phyloP scores from a whole-genome alignment of 2,329 filamentous ascomycete species.

The Aspergillus aculeatinus region DNA sequence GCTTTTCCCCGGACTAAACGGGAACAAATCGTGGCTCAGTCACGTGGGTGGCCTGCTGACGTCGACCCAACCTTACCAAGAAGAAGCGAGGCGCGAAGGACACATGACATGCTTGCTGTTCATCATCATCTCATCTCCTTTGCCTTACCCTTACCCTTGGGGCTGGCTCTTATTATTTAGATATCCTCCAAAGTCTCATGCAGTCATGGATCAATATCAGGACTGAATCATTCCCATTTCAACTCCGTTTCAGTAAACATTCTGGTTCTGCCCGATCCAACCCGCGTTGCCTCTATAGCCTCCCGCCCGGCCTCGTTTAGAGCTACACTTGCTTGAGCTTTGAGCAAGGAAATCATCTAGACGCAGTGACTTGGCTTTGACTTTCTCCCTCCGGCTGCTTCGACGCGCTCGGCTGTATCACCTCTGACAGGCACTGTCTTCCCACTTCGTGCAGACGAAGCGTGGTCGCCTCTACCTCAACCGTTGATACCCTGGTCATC shows the following conservation, averaged over 20 bases:
- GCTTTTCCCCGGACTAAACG: neutral
- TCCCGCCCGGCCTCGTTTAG: neutral
- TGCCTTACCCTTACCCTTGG: neutral
- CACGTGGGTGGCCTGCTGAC: constrained; percentile 15
- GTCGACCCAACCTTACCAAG: constrained; percentile 10
- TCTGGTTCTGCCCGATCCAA: neutral
- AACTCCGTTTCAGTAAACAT: neutral
- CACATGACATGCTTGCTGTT: neutral
- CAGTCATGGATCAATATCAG: neutral
- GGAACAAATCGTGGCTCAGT: neutral
- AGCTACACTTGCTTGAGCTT: neutral
- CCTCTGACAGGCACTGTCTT: neutral
- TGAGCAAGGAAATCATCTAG: neutral
- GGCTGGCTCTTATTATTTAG: neutral
- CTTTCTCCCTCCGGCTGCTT: neutral
- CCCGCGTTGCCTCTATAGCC: neutral
- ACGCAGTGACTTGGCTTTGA: neutral
- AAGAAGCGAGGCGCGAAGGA: neutral
- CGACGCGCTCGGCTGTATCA: neutral
- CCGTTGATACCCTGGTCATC: neutral
- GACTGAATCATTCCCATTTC: neutral
- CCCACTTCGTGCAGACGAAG: neutral
- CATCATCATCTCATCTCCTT: neutral
- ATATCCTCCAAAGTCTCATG: neutral
- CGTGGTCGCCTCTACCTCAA: neutral